Base-by-base conservation (phyloP, 1,284 basidiomycete species). In the Malassezia furfur region DNA sequence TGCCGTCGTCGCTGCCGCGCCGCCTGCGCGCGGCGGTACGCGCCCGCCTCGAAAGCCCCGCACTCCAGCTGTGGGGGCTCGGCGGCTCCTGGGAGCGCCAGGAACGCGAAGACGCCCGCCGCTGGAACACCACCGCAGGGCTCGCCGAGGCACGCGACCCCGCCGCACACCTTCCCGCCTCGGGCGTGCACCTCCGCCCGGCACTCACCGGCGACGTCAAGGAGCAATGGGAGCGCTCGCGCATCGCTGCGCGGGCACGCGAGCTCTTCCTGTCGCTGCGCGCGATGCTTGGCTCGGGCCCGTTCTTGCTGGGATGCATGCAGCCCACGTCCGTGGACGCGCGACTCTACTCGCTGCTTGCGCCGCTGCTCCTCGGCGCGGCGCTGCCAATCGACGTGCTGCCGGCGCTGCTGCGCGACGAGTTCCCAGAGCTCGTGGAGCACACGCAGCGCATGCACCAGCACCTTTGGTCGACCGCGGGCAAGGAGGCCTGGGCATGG, bases 21-120 rank as follows among this genome's bases (percentile, higher is more conserved):
- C 40, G 66, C 11, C 48, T 68, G 44, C 63, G 66, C 9, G 63
- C 63, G n/a, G 59, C 62, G 4, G 66, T 68, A 28, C 55, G 63
- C 37, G 55, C 57, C 7, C 60, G 66, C 3, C 54, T 68, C 15
- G 59, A 62, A 8, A 52, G 47, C 47, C 50, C 50, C n/a, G 49
- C 57, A 1, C 52, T 57, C 12, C 56, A 45, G 0, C 45, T 66
- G 22, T 66, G 65, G 65, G 65, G 65, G 17, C 17, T 62, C 14
- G 64, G 63, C 28, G 65, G 65, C 3, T 59, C 50, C 17, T 65
- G 64, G 54, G 60, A 60, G 14, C 32, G 34, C 9, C 55, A 59
- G 6, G 52, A 66, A 5, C 22, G 34, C 3, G 38, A 34, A 7
- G 61, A 68, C 38, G 41, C 59, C 10, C 55, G 61, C 38, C 60